phyloP scores from a whole-genome alignment of 2,329 filamentous ascomycete species.

The Clarireedia homoeocarpa region DNA sequence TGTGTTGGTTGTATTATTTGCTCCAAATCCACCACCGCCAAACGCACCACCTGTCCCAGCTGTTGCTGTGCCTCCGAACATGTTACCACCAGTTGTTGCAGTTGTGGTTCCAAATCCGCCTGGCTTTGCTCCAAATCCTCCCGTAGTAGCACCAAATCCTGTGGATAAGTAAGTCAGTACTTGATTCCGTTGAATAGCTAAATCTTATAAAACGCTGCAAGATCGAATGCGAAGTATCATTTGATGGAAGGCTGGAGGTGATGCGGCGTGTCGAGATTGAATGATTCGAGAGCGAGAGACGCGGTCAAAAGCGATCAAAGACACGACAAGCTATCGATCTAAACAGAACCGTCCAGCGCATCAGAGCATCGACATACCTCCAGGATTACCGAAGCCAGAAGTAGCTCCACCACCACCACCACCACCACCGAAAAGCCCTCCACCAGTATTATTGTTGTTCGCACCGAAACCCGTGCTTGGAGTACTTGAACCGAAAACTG shows the following conservation, averaged over 20 bases:
- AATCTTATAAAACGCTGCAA: neutral
- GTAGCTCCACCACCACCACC: slow-evolving; percentile 21
- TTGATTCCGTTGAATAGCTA: neutral
- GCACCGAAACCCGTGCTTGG: slow-evolving; percentile 34
- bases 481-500: slow-evolving; percentile 36
- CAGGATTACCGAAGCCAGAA: slow-evolving; percentile 29
- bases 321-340: slow-evolving; percentile 12
- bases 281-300: slow-evolving; percentile 5
- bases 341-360: slow-evolving; percentile 18
- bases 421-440: slow-evolving; percentile 31
- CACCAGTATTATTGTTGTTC: slow-evolving; percentile 29
- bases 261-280: neutral
- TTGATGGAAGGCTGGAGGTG: neutral
- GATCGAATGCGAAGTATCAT: neutral
- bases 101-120: slow-evolving; percentile 39
- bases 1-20: slow-evolving; percentile 13
- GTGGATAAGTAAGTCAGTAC: slow-evolving; percentile 17
- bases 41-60: slow-evolving; percentile 24
- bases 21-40: slow-evolving; percentile 17
- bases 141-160: slow-evolving; percentile 39
- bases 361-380: slow-evolving; percentile 32
- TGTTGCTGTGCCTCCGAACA: slow-evolving; percentile 41
- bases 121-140: slow-evolving; percentile 31
- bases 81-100: slow-evolving; percentile 36
- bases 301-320: slow-evolving; percentile 7